Conservation (phyloP, 2,329 filamentous ascomycete genomes). For the Colletotrichum scovillei region DNA sequence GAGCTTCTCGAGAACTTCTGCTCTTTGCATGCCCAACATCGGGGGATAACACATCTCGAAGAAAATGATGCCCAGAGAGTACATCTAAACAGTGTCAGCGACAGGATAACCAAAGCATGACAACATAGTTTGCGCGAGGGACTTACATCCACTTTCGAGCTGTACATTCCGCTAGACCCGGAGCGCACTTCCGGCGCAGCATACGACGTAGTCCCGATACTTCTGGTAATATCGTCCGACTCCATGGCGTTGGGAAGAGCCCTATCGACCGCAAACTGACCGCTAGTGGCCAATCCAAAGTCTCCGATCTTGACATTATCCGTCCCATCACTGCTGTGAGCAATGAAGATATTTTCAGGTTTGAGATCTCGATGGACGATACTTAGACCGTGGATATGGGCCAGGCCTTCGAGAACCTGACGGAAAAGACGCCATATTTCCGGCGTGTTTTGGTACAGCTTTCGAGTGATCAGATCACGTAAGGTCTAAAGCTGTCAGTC, state of each 20-base stretch:
- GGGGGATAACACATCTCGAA: slow-evolving; percentile 93
- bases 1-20: slow-evolving; percentile 73
- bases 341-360: slow-evolving; percentile 96
- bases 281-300: slow-evolving; percentile 93
- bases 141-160: slow-evolving; percentile 88
- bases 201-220: slow-evolving; percentile 85
- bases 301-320: slow-evolving; percentile 97
- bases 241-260: slow-evolving; percentile 54
- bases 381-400: slow-evolving; percentile 88
- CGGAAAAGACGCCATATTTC: slow-evolving; percentile 92
- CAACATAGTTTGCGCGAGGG: not conserved
- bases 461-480: slow-evolving; percentile 84
- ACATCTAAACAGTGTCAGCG: slow-evolving; percentile 73
- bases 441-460: slow-evolving; percentile 77
- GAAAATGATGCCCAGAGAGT: slow-evolving; percentile 95
- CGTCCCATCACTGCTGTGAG: slow-evolving; percentile 73
- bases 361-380: slow-evolving; percentile 98
- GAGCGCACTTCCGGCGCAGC: slow-evolving; percentile 92
- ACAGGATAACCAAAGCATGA: not conserved
- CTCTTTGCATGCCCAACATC: slow-evolving; percentile 72
- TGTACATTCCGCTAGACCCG: slow-evolving; percentile 80
- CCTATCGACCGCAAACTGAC: slow-evolving; percentile 77
- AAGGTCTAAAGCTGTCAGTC: slow-evolving; percentile 69
- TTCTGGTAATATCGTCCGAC: slow-evolving; percentile 74
- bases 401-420: slow-evolving; percentile 89